Evolutionary conservation across 345 rosid genomes (phyloP).

Genomic region (Aquilaria sinensis): DNA sequence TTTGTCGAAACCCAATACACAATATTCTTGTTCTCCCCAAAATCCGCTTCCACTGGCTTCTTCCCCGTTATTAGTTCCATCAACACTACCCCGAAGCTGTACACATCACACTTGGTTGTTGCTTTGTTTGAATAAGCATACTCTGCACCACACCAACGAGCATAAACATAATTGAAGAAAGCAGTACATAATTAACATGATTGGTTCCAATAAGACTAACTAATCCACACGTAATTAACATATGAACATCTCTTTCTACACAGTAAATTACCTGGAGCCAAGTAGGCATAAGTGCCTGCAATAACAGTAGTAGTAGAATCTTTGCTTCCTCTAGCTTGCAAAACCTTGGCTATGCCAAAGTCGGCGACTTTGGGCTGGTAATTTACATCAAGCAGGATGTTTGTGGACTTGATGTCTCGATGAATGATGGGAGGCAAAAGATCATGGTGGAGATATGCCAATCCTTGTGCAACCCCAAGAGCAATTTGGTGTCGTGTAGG

Average conservation of each 20-base stretch:
- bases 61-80: constrained; percentile 87
- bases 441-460: constrained; percentile 92
- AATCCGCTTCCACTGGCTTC: constrained; percentile 66
- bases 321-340: constrained; percentile 74
- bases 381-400: constrained; percentile 65
- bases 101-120: constrained; percentile 87
- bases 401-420: constrained; percentile 90
- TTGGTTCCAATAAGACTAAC: too few species aligned
- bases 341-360: constrained; percentile 91
- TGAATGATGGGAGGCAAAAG: constrained; percentile 69
- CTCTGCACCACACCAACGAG: constrained; percentile 37
- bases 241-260: too few species aligned
- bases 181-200: too few species aligned
- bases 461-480: constrained; percentile 84
- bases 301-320: constrained; percentile 78
- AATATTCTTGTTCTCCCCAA: constrained; percentile 83
- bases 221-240: too few species aligned
- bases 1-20: constrained; percentile 71
- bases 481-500: constrained; percentile 84
- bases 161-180: too few species aligned
- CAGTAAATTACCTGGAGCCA: constrained; percentile 67
- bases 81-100: constrained; percentile 86
- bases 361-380: constrained; percentile 90
- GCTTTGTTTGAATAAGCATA: constrained; percentile 82
- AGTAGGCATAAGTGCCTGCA: constrained; percentile 92